Evolutionary conservation across 768 basidiomycete species (phyloP).

Genomic region (Macrolepiota fuliginosa): DNA sequence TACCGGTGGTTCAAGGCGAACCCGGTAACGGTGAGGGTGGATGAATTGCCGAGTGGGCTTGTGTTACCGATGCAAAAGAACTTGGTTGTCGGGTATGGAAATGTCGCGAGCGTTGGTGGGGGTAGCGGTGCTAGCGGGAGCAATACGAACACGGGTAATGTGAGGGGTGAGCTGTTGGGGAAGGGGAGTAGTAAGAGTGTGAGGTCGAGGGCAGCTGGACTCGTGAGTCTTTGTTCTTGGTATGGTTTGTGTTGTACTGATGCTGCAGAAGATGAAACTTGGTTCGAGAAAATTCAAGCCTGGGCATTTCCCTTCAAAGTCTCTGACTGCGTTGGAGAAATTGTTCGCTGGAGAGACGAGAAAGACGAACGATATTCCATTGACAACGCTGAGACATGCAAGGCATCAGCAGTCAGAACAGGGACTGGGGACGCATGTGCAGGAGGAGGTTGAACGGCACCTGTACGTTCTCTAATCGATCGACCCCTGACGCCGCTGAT

Average conservation of each 20-base stretch:
- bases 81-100: slow-evolving; percentile 38
- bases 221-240: not conserved
- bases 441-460: slow-evolving; percentile 71
- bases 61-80: slow-evolving; percentile 80
- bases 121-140: not conserved
- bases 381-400: slow-evolving; percentile 51
- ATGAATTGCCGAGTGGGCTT: slow-evolving; percentile 67
- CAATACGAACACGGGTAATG: not conserved
- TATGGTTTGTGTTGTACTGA: not conserved
- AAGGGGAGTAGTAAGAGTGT: not conserved
- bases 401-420: slow-evolving; percentile 27
- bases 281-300: slow-evolving; percentile 30
- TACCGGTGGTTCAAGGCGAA: slow-evolving; percentile 81
- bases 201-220: not conserved
- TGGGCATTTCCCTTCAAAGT: slow-evolving; percentile 53
- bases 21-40: slow-evolving; percentile 69
- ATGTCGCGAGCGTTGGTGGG: not conserved
- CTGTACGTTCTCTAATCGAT: slow-evolving; percentile 44
- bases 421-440: slow-evolving; percentile 27
- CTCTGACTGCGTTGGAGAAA: slow-evolving; percentile 58
- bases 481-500: not conserved
- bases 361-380: slow-evolving; percentile 50
- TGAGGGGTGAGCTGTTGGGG: not conserved
- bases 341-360: slow-evolving; percentile 60
- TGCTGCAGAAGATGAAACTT: slow-evolving; percentile 20